Evolutionary conservation across 164 flowering plant genomes (phyloP).

Genomic region (Chloranthus sessilifolius): DNA sequence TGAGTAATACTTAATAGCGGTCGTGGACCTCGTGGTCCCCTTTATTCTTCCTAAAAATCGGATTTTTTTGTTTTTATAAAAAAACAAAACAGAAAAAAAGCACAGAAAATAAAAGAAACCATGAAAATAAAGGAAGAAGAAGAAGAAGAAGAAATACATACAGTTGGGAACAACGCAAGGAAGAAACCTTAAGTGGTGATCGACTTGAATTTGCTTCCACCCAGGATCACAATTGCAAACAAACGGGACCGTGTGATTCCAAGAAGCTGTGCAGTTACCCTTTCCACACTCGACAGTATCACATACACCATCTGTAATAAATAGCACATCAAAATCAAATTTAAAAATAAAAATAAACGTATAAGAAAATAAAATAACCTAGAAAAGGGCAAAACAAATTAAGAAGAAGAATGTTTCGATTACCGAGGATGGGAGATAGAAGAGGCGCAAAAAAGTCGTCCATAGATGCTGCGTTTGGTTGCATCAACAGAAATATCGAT

Average conservation of each 20-base stretch:
- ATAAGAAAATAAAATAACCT: neutral
- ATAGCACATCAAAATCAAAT: neutral
- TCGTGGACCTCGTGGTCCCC: too few relatives aligned
- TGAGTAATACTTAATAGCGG: too few relatives aligned
- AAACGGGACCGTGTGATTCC: neutral
- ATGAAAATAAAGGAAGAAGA: neutral
- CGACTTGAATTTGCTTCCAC: constrained; percentile 1
- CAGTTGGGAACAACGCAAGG: constrained; percentile 24
- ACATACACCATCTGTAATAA: constrained; percentile 1
- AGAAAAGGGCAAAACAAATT: too few relatives aligned
- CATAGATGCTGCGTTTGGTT: neutral
- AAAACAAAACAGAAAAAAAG: too few relatives aligned
- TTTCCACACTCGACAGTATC: constrained; percentile 6
- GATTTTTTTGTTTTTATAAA: too few relatives aligned
- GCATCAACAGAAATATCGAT: too few relatives aligned
- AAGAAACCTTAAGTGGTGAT: constrained; percentile 3
- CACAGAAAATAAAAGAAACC: neutral
- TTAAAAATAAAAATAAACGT: neutral
- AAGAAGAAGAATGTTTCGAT: neutral
- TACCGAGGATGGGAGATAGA: constrained; percentile 1
- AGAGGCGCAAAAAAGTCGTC: neutral
- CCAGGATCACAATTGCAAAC: constrained; percentile 12
- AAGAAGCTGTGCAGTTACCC: constrained; percentile 7
- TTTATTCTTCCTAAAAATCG: too few relatives aligned
- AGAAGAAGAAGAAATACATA: constrained; percentile 1